Evolutionary conservation across 345 rosid genomes (phyloP), one percentile per base, ranked within the genome.

Genomic region (Clausena lansium): DNA sequence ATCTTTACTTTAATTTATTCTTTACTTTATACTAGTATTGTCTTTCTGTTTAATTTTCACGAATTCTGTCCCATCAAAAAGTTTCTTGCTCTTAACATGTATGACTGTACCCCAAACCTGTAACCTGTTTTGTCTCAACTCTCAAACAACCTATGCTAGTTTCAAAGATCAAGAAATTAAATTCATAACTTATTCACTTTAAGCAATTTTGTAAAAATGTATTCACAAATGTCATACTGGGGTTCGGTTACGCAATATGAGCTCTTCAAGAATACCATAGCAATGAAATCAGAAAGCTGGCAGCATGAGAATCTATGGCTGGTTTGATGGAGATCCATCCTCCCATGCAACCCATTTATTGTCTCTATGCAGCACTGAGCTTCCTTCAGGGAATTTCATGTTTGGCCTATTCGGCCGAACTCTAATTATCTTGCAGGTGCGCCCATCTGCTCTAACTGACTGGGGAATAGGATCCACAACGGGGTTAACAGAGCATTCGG

Each of bases 341-440:
- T 74, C 65, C 60, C 81, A 60, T 0, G 88, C 83, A 71, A 77
- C 83, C 84, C 76, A 86, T 15, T 68, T 52, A 27, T 75, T 78
- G 58, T 86, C 83, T 19, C 78, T 80, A 32, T 39, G 54, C 77
- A 71, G 36, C 41, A 82, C 62, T 0, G 70, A 67, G 80, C 80
- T 67, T 39, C 74, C 86, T 1, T 47, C 35, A 7, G 87, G 87
- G 55, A 80, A 45, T 1, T 64, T 39, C 85, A 83, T 76, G 75
- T 71, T 74, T 2, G 67, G 58, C 61, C 28, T 50, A 2, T 70
- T 33, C 0, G 88, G 87, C 55, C 47, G 65, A 68, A 85, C 79
- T 13, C 77, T 9, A 25, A 83, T 62, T 72, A 35, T 73, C 22
- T 60, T 67, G 5, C 63, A 38, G 52, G 54, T 14, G 27, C 9